Conservation (phyloP, 1,284 basidiomycete genomes). For the Peniophora sp. region DNA sequence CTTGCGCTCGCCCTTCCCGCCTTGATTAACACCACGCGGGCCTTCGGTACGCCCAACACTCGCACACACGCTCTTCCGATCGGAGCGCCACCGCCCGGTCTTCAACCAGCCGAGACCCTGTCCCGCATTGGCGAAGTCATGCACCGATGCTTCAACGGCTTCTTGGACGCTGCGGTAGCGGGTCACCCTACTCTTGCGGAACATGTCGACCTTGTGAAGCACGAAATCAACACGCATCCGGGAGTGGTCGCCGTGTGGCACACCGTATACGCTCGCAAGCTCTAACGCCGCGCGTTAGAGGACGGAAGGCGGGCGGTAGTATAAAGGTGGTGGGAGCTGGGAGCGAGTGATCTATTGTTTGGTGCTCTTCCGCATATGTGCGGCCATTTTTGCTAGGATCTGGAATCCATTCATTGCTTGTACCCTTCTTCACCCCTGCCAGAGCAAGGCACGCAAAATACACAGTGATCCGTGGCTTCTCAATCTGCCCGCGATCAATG, state of each 20-base stretch:
- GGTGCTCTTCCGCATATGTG: too few species aligned
- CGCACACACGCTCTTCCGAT: slow-evolving; percentile 8
- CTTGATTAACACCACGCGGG: slow-evolving; percentile 5
- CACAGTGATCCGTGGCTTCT: too few species aligned
- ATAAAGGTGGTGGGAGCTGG: too few species aligned
- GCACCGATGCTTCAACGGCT: slow-evolving; percentile 2
- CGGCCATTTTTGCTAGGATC: too few species aligned
- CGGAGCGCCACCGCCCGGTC: slow-evolving; percentile 4
- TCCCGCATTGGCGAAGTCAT: slow-evolving; percentile 5
- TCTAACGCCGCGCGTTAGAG: background rate
- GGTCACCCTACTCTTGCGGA: background rate
- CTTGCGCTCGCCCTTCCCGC: slow-evolving; percentile 6
- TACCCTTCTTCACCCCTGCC: too few species aligned
- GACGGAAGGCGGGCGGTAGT: too few species aligned
- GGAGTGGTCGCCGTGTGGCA: background rate
- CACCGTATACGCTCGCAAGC: background rate
- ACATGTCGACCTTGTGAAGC: background rate
- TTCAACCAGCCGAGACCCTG: background rate
- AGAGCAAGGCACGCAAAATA: too few species aligned
- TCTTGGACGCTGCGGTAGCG: slow-evolving; percentile 6
- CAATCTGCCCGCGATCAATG: too few species aligned
- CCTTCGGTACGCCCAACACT: slow-evolving; percentile 6
- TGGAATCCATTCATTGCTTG: too few species aligned
- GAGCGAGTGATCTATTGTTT: too few species aligned
- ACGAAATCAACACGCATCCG: too few species aligned